Evolutionary conservation across 2,329 filamentous ascomycete genomes (phyloP), one percentile per base, ranked within the genome.

Genomic region (Aureobasidium sp.): DNA sequence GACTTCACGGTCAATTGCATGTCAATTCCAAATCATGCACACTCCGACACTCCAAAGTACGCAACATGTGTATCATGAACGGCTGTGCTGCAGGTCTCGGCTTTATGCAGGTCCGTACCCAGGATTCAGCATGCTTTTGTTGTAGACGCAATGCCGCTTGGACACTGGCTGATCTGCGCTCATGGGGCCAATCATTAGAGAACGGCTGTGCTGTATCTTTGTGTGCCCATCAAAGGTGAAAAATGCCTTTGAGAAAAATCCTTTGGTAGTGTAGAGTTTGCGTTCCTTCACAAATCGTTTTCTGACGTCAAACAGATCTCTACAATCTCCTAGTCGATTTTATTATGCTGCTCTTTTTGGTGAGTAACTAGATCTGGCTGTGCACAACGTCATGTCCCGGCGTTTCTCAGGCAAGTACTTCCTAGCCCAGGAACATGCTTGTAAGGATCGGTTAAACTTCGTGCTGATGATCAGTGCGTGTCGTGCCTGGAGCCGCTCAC

Each of bases 21-120:
- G 24, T 41, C 37, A 41, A 51, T 51, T 51, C 48, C 48, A 51
- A 51, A 51, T 51, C 19, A 41, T 51, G 37, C 48, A 32, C 7
- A 21, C 19, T 24, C n/a, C 40, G 32, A 41, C 48, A 41, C 24
- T 12, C 29, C 25, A 19, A 32, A 37, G 48, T 34, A 24, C 37
- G 48, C 32, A 51, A 41, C 37, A 51, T 51, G 48, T 51, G 48
- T 32, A 49, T 49, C 34, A 37, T 48, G 30, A 22, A 22, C 34
- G 34, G 24, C 34, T 49, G 27, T 39, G 27, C 48, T 51, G 48
- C 48, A 51, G 37, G 37, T 24, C 37, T 21, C 37, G 48, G 48
- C 35, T 40, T 32, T 19, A 17, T 41, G 48, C 48, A 51, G 32
- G 17, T 25, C 37, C 16, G 35, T 34, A 19, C 34, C 22, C 16